Conservation (phyloP, 768 basidiomycete genomes). For the Hypholoma fasciculare region DNA sequence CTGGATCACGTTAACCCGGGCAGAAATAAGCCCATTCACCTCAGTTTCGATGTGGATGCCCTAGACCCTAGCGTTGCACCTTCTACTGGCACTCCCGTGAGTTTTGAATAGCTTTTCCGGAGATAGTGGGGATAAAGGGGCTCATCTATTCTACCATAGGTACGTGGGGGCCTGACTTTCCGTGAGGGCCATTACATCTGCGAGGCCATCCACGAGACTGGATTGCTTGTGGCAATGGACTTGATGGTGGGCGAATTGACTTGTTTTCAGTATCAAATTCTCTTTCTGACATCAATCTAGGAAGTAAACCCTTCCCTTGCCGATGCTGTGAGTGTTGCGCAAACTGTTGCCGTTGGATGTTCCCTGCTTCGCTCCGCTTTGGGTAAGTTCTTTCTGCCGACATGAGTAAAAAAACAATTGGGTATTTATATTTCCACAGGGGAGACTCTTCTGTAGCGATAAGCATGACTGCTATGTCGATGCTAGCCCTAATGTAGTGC, state of each 20-base stretch:
- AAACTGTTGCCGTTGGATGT: slow-evolving; percentile 91
- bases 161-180: slow-evolving; percentile 94
- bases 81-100: slow-evolving; percentile 88
- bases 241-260: slow-evolving; percentile 70
- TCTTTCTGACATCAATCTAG: slow-evolving; percentile 34
- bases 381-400: slow-evolving; percentile 45
- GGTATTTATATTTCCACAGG: slow-evolving; percentile 24
- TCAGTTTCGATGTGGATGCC: slow-evolving; percentile 96
- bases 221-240: slow-evolving; percentile 88
- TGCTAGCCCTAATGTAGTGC: background rate
- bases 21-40: slow-evolving; percentile 83
- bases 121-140: background rate
- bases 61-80: slow-evolving; percentile 96
- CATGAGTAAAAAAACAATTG: background rate
- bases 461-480: background rate
- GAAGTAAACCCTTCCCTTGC: slow-evolving; percentile 96
- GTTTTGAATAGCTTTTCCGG: slow-evolving; percentile 14
- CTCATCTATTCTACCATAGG: slow-evolving; percentile 37
- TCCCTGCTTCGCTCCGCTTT: slow-evolving; percentile 82
- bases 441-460: slow-evolving; percentile 40
- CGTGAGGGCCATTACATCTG: slow-evolving; percentile 98
- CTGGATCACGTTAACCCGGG: slow-evolving; percentile 90
- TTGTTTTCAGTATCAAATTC: slow-evolving; percentile 3
- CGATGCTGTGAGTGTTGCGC: slow-evolving; percentile 70
- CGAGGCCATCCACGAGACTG: slow-evolving; percentile 91